Conservation (phyloP, 345 rosid genomes). For the Melaleuca alternifolia region DNA sequence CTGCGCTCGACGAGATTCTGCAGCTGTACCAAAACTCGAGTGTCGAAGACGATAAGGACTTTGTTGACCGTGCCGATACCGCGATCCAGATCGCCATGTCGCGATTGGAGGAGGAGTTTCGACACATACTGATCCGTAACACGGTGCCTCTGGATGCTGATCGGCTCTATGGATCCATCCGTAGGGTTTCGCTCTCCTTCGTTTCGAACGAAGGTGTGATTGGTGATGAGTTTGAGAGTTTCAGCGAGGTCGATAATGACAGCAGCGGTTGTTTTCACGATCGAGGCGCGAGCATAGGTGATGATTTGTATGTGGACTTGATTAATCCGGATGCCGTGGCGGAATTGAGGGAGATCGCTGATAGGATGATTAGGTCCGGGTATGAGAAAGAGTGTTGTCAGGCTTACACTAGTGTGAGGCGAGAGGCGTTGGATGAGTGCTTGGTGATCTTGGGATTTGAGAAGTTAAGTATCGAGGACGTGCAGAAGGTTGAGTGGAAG, state of each 20-base stretch:
- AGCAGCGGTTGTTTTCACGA: conserved; percentile 67
- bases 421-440: conserved; percentile 82
- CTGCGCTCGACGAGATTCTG: conserved; percentile 73
- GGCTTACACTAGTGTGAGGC: conserved; percentile 65
- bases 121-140: conserved; percentile 62
- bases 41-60: conserved; percentile 28
- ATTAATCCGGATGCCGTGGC: conserved; percentile 44
- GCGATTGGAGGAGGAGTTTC: conserved; percentile 82
- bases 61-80: conserved; percentile 72
- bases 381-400: conserved; percentile 95
- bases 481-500: conserved; percentile 86
- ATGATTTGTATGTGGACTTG: conserved; percentile 75
- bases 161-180: conserved; percentile 70
- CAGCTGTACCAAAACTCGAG: conserved; percentile 42
- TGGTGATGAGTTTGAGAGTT: conserved; percentile 60
- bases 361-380: conserved; percentile 81
- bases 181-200: conserved; percentile 58
- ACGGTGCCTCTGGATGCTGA: conserved; percentile 79
- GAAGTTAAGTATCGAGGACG: conserved; percentile 92
- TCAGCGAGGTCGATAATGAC: conserved; percentile 50
- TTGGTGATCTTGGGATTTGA: conserved; percentile 69
- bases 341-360: conserved; percentile 73
- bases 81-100: conserved; percentile 91
- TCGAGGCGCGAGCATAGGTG: conserved; percentile 76
- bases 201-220: conserved; percentile 49